A percentile compares a stretch with the other conserved stretches of the same genome.
These are phyloP conservation scores for Podila verticillata DNA, from an alignment of 192 early-diverging fungal species.

Conservation along the genomic window DNA sequence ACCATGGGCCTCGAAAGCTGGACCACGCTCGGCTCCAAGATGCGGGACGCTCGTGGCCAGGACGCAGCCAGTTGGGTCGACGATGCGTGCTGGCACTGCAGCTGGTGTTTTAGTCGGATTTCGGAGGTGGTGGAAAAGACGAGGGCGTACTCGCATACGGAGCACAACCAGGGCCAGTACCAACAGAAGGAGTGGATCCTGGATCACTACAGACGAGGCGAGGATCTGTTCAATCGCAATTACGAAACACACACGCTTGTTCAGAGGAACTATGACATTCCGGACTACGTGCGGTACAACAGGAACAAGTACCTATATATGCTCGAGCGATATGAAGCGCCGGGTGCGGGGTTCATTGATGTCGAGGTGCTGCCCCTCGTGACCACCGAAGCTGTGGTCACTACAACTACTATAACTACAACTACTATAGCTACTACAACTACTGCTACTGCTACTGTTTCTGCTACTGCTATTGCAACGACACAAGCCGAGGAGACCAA, in stretches of 20 bases:
- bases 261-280: constrained; percentile 4
- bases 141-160: constrained; percentile 8
- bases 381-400: no score
- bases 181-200: constrained; percentile 3
- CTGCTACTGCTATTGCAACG: no score
- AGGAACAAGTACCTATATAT: neutral
- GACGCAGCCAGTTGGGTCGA: constrained; percentile 1
- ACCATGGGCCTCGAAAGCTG: neutral
- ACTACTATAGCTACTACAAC: no score
- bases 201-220: neutral
- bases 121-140: neutral
- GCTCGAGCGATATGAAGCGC: neutral
- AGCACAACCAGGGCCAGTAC: constrained; percentile 10
- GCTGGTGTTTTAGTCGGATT: constrained; percentile 15
- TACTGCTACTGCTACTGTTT: no score
- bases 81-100: constrained; percentile 11
- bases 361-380: neutral
- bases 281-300: constrained; percentile 1
- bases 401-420: no score
- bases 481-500: no score
- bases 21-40: neutral
- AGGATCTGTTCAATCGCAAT: constrained; percentile 9
- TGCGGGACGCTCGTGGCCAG: neutral
- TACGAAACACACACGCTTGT: neutral
- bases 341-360: constrained; percentile 7